Conservation (phyloP, 257 asterid species). For the Plantago elongata region DNA sequence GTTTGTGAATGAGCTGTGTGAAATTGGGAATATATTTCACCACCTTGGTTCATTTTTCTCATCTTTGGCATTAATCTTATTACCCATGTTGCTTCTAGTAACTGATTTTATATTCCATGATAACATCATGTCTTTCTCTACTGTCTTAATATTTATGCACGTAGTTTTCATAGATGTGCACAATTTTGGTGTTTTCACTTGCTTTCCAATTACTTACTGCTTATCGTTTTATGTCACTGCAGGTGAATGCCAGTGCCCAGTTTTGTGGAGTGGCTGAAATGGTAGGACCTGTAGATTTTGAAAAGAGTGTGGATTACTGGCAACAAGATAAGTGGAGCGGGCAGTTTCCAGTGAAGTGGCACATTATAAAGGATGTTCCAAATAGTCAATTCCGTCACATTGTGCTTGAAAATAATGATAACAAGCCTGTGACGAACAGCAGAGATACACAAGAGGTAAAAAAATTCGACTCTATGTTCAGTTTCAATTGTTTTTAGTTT, state of each 20-base stretch:
- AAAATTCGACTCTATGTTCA: not conserved
- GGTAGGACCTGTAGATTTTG: conserved; percentile 48
- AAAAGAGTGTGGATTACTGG: conserved; percentile 44
- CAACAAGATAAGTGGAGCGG: conserved; percentile 53
- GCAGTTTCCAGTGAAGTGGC: conserved; percentile 46
- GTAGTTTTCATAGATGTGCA: not conserved
- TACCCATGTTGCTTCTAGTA: not conserved
- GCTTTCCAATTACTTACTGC: conserved; percentile 1
- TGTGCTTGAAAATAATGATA: conserved; percentile 38
- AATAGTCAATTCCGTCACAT: conserved; percentile 37
- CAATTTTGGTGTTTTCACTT: not conserved
- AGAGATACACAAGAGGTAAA: conserved; percentile 50
- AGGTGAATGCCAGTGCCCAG: conserved; percentile 46
- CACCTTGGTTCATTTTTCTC: not conserved
- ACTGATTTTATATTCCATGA: not conserved
- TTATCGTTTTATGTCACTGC: not conserved
- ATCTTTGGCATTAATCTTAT: not conserved
- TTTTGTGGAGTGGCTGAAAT: conserved; percentile 50
- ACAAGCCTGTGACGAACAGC: conserved; percentile 44
- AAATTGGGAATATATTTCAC: not conserved
- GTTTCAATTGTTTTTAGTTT: no score
- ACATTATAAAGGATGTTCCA: conserved; percentile 47
- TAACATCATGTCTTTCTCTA: not conserved
- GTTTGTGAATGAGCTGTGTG: not conserved
- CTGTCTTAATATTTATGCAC: not conserved